Evolutionary conservation across 179 eudicot species (phyloP).

Genomic region (Beta macrorhiza): DNA sequence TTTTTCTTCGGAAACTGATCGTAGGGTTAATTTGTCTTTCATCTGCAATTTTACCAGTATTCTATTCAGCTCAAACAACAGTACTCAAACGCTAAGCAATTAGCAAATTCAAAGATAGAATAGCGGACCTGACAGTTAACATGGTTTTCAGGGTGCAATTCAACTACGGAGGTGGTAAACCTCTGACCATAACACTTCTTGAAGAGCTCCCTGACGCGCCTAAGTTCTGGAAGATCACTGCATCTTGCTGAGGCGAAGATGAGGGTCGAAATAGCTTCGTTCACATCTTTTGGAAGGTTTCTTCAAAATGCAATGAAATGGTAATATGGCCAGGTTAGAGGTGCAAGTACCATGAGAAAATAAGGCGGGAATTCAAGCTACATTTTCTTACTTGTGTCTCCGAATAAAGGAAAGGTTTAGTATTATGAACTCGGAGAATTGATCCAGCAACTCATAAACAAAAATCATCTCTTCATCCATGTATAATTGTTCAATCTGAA

Average conservation of each 20-base stretch:
- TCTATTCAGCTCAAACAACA: background rate
- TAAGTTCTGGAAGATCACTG: constrained; percentile 73
- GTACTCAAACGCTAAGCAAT: background rate
- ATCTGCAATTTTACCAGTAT: constrained; percentile 37
- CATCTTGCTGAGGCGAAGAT: constrained; percentile 72
- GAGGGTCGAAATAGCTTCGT: constrained; percentile 72
- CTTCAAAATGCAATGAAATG: constrained; percentile 17
- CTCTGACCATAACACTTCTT: constrained; percentile 62
- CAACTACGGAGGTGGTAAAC: constrained; percentile 44
- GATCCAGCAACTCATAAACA: constrained; percentile 55
- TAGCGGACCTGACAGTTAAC: constrained; percentile 56
- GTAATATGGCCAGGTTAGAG: background rate
- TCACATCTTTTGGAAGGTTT: constrained; percentile 67
- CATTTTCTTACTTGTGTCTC: constrained; percentile 45
- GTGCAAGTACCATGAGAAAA: too few species aligned
- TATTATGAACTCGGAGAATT: constrained; percentile 61
- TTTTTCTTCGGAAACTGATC: constrained; percentile 43
- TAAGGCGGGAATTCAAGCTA: background rate
- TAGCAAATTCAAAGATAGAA: background rate
- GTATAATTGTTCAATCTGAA: constrained; percentile 61
- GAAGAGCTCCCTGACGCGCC: constrained; percentile 57
- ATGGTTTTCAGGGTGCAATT: constrained; percentile 66
- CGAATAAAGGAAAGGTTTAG: constrained; percentile 62
- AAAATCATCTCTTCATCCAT: constrained; percentile 47
- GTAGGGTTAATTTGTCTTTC: constrained; percentile 39